Evolutionary conservation across 257 asterid species (phyloP).

Genomic region (Solanum sejunctum): DNA sequence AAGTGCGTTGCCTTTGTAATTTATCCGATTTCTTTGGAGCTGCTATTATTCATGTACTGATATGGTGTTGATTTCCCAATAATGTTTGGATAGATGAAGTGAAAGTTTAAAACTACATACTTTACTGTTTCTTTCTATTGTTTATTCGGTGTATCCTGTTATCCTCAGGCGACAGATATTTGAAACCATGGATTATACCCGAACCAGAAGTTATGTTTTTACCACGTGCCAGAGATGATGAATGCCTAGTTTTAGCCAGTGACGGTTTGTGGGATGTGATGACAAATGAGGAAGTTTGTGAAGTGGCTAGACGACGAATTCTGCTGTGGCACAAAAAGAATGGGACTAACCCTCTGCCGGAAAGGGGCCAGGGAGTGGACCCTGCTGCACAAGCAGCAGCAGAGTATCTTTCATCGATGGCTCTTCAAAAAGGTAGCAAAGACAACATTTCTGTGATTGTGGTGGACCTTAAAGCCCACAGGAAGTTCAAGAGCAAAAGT

Average conservation of each 20-base stretch:
- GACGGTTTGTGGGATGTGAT: slow-evolving; percentile 86
- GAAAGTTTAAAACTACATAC: background rate
- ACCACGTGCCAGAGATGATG: slow-evolving; percentile 65
- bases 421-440: slow-evolving; percentile 67
- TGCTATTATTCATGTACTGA: background rate
- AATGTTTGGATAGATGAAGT: background rate
- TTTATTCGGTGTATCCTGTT: background rate
- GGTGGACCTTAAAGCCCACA: slow-evolving; percentile 56
- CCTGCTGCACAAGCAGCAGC: slow-evolving; percentile 92
- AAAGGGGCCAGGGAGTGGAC: slow-evolving; percentile 55
- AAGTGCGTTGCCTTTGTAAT: background rate
- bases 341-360: slow-evolving; percentile 22
- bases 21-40: background rate
- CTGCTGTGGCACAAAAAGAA: slow-evolving; percentile 74
- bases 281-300: slow-evolving; percentile 64
- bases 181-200: slow-evolving; percentile 81
- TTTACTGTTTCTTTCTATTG: background rate
- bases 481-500: slow-evolving; percentile 63
- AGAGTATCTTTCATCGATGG: slow-evolving; percentile 49
- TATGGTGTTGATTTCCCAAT: background rate
- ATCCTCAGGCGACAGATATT: slow-evolving; percentile 57
- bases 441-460: slow-evolving; percentile 69
- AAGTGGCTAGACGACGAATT: slow-evolving; percentile 48
- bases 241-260: slow-evolving; percentile 67
- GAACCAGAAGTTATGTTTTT: slow-evolving; percentile 64